Evolutionary conservation across 108 stramenopile species (phyloP), one percentile per base, ranked within the genome.

Genomic region (Cylindrotheca closterium): DNA sequence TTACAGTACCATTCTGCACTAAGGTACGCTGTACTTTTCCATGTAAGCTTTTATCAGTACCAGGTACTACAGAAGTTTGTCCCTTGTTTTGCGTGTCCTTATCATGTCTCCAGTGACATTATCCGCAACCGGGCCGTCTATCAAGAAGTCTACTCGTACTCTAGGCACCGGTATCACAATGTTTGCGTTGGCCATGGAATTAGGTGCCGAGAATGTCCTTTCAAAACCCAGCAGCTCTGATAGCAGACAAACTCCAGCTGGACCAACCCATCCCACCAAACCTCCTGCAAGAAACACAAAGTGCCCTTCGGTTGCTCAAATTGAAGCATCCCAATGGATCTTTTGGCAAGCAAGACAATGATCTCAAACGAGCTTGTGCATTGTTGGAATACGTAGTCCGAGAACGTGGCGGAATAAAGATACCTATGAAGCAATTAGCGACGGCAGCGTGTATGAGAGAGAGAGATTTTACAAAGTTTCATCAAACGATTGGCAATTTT

Each of bases 371-470:
- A 3, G 78, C 78, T 1, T 66, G 60, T 29, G 67, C 73, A 1
- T 23, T 79, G 34, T 42, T 79, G 33, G 78, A 79, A 47, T 73
- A 68, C 47, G 59, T 65, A 3, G 58, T 58, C 12, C 68, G 68
- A 12, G 73, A 77, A 23, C 30, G n/a, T 12, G 56, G 51, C 0
- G 59, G 50, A 4, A 8, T 57, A 17, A 46, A 62, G 31, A 52
- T 77, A 24, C 27, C 69, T 19, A 67, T 77, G 70, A 34, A 47
- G 18, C 12, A 33, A 26, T 30, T 77, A 53, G 70, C 76, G 32
- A 65, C 46, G 31, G 70, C 55, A 22, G 64, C 65, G 4, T 71
- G 30, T 33, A 66, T 73, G 59, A 79, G 73, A 47, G 51, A 50
- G 23, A 60, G 46, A 47, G 68, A 69, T 26, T 73, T 79, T 66